Conservation (phyloP, 1,284 basidiomycete genomes). For the Neolentinus lepideus region DNA sequence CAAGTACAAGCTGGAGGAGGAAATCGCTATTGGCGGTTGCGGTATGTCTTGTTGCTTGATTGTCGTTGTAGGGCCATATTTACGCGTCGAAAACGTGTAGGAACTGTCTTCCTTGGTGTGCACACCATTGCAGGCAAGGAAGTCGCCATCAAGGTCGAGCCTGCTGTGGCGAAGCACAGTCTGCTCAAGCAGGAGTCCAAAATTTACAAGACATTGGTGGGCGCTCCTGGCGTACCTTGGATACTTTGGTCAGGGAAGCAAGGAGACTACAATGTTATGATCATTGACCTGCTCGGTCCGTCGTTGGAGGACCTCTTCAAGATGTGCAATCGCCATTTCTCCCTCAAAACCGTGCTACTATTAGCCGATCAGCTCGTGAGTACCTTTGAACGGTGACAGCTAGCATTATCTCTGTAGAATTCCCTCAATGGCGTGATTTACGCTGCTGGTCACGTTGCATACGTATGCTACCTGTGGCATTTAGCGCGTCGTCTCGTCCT, state of each 20-base stretch:
- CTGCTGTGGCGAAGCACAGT: constrained; percentile 71
- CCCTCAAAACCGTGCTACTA: constrained; percentile 87
- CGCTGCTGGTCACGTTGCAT: not conserved
- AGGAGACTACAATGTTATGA: constrained; percentile 96
- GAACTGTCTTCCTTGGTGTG: constrained; percentile 90
- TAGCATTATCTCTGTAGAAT: not conserved
- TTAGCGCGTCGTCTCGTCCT: not conserved
- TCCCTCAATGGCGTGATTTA: not conserved
- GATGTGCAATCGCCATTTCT: constrained; percentile 90
- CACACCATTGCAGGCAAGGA: constrained; percentile 95
- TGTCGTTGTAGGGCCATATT: too few relatives aligned
- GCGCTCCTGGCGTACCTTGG: constrained; percentile 91
- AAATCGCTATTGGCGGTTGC: constrained; percentile 92
- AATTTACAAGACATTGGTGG: constrained; percentile 90
- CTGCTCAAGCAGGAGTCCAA: constrained; percentile 91
- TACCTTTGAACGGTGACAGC: constrained; percentile 12
- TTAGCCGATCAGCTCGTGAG: constrained; percentile 88
- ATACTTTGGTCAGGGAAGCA: constrained; percentile 93
- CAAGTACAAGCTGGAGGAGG: constrained; percentile 90
- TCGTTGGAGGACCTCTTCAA: constrained; percentile 94
- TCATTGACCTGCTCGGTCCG: constrained; percentile 90
- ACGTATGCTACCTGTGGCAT: not conserved
- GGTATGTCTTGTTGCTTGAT: constrained; percentile 42
- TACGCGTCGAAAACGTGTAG: constrained; percentile 26
- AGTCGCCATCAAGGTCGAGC: constrained; percentile 96